phyloP scores from a whole-genome alignment of 805 yeast genomes.

The Cyberlindnera suaveolens region DNA sequence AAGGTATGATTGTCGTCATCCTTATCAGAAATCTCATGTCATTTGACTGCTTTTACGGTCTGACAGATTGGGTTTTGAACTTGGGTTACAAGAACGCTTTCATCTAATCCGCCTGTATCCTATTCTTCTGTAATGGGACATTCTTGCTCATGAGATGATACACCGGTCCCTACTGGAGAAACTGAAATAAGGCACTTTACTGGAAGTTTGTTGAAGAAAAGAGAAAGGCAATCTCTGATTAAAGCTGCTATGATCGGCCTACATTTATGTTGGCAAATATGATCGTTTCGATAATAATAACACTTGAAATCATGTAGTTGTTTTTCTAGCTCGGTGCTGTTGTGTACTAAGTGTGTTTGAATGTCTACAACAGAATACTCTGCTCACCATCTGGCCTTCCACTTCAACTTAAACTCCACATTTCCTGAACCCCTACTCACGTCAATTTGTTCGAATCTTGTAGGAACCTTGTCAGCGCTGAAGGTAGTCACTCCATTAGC shows the following conservation, averaged over 20 bases:
- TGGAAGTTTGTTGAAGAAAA: constrained; percentile 21
- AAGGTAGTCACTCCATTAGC: constrained; percentile 13
- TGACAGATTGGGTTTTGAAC: constrained; percentile 50
- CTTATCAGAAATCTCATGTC: constrained; percentile 54
- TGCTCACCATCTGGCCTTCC: constrained; percentile 1
- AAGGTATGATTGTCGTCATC: constrained; percentile 51
- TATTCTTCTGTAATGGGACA: constrained; percentile 30
- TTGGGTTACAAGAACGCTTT: constrained; percentile 54
- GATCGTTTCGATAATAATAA: too few relatives aligned
- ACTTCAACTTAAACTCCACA: constrained; percentile 30
- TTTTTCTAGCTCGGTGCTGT: too few relatives aligned
- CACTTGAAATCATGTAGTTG: too few relatives aligned
- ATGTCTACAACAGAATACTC: not conserved
- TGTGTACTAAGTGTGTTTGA: too few relatives aligned
- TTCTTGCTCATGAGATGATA: constrained; percentile 20
- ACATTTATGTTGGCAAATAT: too few relatives aligned
- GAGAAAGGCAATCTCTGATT: constrained; percentile 8
- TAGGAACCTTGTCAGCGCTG: constrained; percentile 11
- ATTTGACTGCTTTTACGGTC: constrained; percentile 54
- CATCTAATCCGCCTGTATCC: constrained; percentile 48
- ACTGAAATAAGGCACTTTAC: constrained; percentile 15
- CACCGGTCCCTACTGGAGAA: constrained; percentile 25
- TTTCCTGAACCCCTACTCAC: constrained; percentile 36
- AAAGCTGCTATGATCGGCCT: too few relatives aligned
- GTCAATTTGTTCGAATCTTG: constrained; percentile 38